Conservation (phyloP, 1,284 basidiomycete genomes). For the Microbotryum scabiosae region DNA sequence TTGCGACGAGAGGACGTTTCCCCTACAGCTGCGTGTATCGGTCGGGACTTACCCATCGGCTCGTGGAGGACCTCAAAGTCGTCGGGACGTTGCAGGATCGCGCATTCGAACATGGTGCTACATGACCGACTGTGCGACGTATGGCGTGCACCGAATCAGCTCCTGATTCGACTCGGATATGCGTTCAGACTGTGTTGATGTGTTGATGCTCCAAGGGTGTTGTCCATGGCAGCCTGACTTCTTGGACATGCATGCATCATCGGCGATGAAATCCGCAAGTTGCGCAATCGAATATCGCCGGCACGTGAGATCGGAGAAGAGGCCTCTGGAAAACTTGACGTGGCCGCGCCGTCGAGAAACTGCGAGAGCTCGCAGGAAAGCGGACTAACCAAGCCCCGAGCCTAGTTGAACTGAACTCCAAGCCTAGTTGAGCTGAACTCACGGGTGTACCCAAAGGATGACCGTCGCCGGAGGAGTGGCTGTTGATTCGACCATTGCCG, state of each 20-base stretch:
- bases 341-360: too few relatives aligned
- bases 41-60: neutral
- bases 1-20: neutral
- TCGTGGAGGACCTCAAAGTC: conserved; percentile 29
- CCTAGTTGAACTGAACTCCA: too few relatives aligned
- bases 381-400: too few relatives aligned
- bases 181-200: neutral
- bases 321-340: too few relatives aligned
- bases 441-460: conserved; percentile 3
- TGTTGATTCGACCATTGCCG: neutral
- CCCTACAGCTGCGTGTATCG: neutral
- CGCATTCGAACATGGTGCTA: conserved; percentile 32
- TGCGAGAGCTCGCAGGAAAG: too few relatives aligned
- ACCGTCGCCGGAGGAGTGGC: neutral
- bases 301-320: too few relatives aligned
- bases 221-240: too few relatives aligned
- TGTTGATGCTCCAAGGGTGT: neutral
- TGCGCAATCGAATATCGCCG: too few relatives aligned
- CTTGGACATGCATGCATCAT: too few relatives aligned
- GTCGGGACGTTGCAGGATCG: conserved; percentile 16
- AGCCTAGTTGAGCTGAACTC: too few relatives aligned
- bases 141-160: neutral
- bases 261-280: too few relatives aligned
- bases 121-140: too few relatives aligned
- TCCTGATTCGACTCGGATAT: neutral